A percentile compares a stretch with the other conserved stretches of the same genome.
phyloP scores from a whole-genome alignment of 805 yeast species.

The Pichia californica region DNA sequence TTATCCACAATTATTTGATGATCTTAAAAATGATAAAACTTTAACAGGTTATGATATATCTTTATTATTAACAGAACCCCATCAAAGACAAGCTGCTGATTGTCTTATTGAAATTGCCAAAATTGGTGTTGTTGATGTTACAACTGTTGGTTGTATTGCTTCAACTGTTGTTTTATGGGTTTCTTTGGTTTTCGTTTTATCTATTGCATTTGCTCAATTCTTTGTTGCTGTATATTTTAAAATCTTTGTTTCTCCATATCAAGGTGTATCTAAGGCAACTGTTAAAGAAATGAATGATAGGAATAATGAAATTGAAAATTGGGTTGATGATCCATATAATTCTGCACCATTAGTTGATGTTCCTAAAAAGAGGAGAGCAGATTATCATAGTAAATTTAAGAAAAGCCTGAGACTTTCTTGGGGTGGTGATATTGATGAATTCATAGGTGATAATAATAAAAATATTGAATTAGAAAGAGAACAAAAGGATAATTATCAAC shows the following conservation, averaged over 20 bases:
- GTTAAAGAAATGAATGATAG: constrained; percentile 57
- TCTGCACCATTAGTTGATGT: constrained; percentile 48
- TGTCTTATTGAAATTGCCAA: constrained; percentile 81
- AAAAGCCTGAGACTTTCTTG: constrained; percentile 32
- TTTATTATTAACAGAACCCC: constrained; percentile 55
- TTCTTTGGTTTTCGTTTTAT: constrained; percentile 77
- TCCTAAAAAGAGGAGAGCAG: constrained; percentile 47
- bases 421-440: constrained; percentile 33
- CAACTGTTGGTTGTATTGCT: constrained; percentile 90
- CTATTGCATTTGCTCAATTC: constrained; percentile 74
- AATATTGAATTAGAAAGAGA: neutral
- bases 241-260: constrained; percentile 72
- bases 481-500: constrained; percentile 27
- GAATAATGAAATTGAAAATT: constrained; percentile 66
- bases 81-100: constrained; percentile 65
- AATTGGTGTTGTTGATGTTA: constrained; percentile 85
- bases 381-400: constrained; percentile 31
- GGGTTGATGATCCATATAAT: constrained; percentile 65
- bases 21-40: constrained; percentile 44
- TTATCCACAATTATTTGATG: constrained; percentile 68
- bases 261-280: constrained; percentile 62
- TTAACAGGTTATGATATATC: constrained; percentile 81
- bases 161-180: constrained; percentile 75
- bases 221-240: constrained; percentile 82
- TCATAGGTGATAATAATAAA: constrained; percentile 14